Base-by-base conservation (phyloP, 345 rosid species). In the Brassica rapa region DNA sequence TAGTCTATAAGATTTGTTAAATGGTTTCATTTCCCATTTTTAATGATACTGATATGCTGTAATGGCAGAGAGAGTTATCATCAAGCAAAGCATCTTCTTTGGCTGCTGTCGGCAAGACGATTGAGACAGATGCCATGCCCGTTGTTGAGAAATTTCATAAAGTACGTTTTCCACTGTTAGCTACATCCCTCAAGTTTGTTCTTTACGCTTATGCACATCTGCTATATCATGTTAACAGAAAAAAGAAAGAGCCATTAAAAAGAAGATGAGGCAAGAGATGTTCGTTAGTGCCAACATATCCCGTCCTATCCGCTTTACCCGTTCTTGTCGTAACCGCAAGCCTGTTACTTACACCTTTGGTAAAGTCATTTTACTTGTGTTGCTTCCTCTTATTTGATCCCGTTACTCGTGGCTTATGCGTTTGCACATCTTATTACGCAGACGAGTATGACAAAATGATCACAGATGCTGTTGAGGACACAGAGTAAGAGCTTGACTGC, bases 381-480 rank as follows among this genome's bases (percentile, higher is more conserved):
- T 53, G n/a, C 51, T 74, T 64, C 64, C 5, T 24, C 72, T 70
- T 65, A 27, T 29, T 72, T 73, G 68, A 10, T 70, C 41, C n/a
- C 8, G 1, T 21, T 16, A n/a, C 29, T 60, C 8, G 24, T 27
- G 55, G 72, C 76, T 80, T 68, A 59, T 69, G 29, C 1, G 43
- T 73, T 73, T 70, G 68, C 71, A 49, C 27, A 49, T 77, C 70
- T 71, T 43, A 49, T 63, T 73, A 67, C 84, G 82, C 86, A 93
- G 98, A 89, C 51, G 92, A 88, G 6, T 93, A 78, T 87, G 97
- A 91, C 68, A 91, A 76, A 57, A 88, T 90, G 59, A 89, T 93
- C 68, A 78, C 82, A 16, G 91, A 93, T 71, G 98, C 97, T 73
- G 86, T 91, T 69, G 73, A 82, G 25, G 69, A 83, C 79, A 70